Percentiles rank a stretch among this genome's conserved stretches.
These are phyloP conservation scores for Dendrocalamus latiflorus DNA, from an alignment of 202 grass and related monocot species.

Conservation along the genomic window DNA sequence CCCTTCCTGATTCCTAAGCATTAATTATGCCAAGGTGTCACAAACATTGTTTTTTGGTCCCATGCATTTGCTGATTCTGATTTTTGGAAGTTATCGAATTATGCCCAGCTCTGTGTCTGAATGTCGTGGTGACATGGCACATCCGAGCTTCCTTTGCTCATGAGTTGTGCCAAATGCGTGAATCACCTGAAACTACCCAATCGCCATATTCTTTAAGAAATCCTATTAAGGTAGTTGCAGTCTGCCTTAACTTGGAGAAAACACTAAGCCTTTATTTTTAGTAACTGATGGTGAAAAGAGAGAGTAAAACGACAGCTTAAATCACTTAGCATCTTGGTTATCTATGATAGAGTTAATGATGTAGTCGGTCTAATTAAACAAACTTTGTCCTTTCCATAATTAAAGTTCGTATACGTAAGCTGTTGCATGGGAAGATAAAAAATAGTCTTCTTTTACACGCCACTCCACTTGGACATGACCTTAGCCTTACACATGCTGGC, in stretches of 20 bases:
- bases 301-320: too few relatives aligned
- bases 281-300: background rate
- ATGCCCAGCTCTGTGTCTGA: background rate
- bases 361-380: background rate
- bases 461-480: background rate
- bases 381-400: background rate
- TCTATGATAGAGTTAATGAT: background rate
- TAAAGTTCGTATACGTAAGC: background rate
- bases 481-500: background rate
- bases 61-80: background rate
- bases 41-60: background rate
- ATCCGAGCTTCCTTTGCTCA: background rate
- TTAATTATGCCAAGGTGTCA: background rate
- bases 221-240: conserved; percentile 7
- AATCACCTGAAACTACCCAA: conserved; percentile 9
- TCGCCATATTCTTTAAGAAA: background rate
- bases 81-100: conserved; percentile 4
- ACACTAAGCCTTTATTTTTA: background rate
- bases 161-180: background rate
- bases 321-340: background rate
- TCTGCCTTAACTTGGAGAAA: background rate
- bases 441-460: background rate
- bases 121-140: background rate
- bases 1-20: background rate
- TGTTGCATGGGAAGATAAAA: background rate